Evolutionary conservation across 148 eudicot genomes (phyloP).

Genomic region (Silene latifolia): DNA sequence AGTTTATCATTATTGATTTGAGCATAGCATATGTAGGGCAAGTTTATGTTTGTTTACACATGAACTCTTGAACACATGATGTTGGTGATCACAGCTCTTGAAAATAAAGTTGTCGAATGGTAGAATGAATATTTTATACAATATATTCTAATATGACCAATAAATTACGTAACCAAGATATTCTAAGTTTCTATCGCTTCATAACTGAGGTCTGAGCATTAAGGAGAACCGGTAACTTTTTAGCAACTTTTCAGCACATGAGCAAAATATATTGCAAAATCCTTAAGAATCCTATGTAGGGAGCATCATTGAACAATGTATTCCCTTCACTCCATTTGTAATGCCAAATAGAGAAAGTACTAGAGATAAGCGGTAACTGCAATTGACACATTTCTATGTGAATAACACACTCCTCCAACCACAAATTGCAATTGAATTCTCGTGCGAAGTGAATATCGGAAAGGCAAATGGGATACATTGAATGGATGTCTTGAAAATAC

Average conservation of each 20-base stretch:
- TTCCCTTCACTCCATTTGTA: neutral
- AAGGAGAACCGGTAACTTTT: neutral
- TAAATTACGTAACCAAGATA: neutral
- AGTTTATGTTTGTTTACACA: neutral
- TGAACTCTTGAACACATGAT: neutral
- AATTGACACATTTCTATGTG: neutral
- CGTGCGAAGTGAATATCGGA: neutral
- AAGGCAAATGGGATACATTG: neutral
- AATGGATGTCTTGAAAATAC: neutral
- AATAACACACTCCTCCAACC: neutral
- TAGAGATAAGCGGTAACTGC: neutral
- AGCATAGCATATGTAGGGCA: neutral
- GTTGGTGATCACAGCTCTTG: neutral
- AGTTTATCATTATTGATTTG: constrained; percentile 25
- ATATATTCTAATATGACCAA: neutral
- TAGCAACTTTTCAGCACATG: constrained; percentile 5
- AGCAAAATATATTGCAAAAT: constrained; percentile 5
- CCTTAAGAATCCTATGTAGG: neutral
- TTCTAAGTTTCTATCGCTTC: neutral
- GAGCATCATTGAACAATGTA: neutral
- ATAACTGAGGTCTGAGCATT: neutral
- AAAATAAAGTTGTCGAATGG: neutral
- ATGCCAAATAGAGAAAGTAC: neutral
- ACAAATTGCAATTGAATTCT: neutral
- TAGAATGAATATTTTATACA: neutral